Evolutionary conservation across 352 stramenopile genomes (phyloP).

Genomic region (Globisporangium splendens): DNA sequence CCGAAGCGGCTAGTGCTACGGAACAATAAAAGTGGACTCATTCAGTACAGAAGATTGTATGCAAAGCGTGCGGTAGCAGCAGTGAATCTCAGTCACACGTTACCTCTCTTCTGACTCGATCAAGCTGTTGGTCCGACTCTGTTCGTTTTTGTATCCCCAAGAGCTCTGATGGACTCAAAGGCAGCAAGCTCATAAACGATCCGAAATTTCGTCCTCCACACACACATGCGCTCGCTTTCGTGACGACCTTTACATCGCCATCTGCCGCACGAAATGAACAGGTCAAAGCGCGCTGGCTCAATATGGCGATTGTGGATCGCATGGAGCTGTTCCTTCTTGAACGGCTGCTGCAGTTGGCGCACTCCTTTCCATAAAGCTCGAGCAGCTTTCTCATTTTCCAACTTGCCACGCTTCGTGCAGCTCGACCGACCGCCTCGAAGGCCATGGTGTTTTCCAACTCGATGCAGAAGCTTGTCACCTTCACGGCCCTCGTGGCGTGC

Average conservation of each 20-base stretch:
- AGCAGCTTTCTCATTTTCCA: background rate
- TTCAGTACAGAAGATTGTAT: background rate
- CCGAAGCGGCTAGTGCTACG: background rate
- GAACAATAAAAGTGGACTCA: background rate
- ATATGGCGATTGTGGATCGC: background rate
- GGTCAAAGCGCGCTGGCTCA: background rate
- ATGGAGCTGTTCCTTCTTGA: too few relatives aligned
- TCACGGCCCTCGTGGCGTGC: slow-evolving; percentile 12
- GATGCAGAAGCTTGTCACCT: slow-evolving; percentile 7
- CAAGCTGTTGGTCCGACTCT: background rate
- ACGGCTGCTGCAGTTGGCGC: too few relatives aligned
- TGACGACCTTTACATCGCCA: background rate
- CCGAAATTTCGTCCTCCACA: background rate
- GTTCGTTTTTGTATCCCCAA: background rate
- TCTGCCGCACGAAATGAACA: background rate
- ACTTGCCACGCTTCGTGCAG: background rate
- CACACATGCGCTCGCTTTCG: background rate
- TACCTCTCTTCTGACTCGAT: background rate
- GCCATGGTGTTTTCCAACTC: slow-evolving; percentile 3
- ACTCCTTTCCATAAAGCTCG: too few relatives aligned
- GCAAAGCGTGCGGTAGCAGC: background rate
- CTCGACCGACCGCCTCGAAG: too few relatives aligned
- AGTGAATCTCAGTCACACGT: background rate
- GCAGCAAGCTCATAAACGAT: background rate
- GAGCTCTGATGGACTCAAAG: background rate